Evolutionary conservation across 2,329 filamentous ascomycete species (phyloP), one percentile per base, ranked within the genome.

Genomic region (Aspergillus pseudoterreus): DNA sequence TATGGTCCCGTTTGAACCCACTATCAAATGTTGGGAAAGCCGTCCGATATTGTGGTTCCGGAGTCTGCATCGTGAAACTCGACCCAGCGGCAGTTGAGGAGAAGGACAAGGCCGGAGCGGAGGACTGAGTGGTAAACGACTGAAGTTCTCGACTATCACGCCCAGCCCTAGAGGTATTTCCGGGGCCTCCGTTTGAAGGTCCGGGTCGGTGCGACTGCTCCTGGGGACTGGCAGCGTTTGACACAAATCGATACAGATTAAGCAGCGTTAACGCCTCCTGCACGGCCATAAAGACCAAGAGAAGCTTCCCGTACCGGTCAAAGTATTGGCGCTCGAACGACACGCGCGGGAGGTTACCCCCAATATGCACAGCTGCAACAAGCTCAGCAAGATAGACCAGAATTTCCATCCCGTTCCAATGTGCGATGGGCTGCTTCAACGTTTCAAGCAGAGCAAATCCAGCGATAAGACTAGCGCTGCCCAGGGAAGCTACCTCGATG

Each of bases 391-490:
- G 56, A 36, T 68, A 70, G 14, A 73, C 58, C 36, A 72, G 55
- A 19, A 73, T 69, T 49, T 73, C 71, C 57, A 67, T 65, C 4
- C 66, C 67, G 50, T 67, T 71, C 70, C 70, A 73, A 24, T 69
- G 58, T 8, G 50, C 50, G 33, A 72, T 62, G 11, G 71, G 71
- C 27, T 60, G 59, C 52, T 73, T 73, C 30, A 72, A 50, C 19
- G 57, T 62, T 50, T 71, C 70, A 43, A 73, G 51, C n/a, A 73
- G 61, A 39, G 68, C 67, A 53, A 73, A 72, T 17, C 71, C 71
- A 10, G 70, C 65, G 43, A 72, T 66, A 43, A 73, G 63, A 48
- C 71, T 72, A 30, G 68, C 68, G 43, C 66, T 69, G 3, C 69
- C 70, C 33, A 73, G 49, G n/a, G 71, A 68, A 30, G 60, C 57